Conservation (phyloP, 2,329 filamentous ascomycete species). For the Aspergillus uvarum region DNA sequence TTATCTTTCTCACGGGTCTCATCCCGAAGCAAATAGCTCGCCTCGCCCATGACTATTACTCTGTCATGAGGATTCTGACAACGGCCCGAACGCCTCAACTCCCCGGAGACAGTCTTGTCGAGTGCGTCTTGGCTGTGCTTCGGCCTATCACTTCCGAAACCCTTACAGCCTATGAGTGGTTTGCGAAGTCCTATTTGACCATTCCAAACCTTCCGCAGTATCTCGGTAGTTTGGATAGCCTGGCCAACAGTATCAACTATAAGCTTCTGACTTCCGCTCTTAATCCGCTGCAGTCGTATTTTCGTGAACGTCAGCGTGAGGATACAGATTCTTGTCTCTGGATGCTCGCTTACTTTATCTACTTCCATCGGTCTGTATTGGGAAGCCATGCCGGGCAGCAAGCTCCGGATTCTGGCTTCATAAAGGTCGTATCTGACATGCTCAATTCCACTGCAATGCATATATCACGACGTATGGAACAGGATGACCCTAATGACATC, state of each 20-base stretch:
- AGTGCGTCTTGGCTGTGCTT: constrained; percentile 43
- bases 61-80: constrained; percentile 40
- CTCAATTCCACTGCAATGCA: constrained; percentile 57
- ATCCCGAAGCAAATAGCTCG: constrained; percentile 44
- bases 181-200: constrained; percentile 48
- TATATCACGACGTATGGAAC: constrained; percentile 53
- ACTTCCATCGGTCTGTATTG: constrained; percentile 53
- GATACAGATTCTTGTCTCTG: constrained; percentile 51
- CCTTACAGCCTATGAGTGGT: constrained; percentile 46
- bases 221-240: constrained; percentile 39
- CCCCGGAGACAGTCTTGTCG: constrained; percentile 30
- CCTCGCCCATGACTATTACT: constrained; percentile 40
- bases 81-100: constrained; percentile 23
- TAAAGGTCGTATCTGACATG: constrained; percentile 56
- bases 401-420: constrained; percentile 55
- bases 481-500: constrained; percentile 32
- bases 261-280: constrained; percentile 47
- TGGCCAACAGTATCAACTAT: constrained; percentile 53
- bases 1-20: constrained; percentile 38
- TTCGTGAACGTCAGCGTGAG: constrained; percentile 27
- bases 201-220: constrained; percentile 42
- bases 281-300: constrained; percentile 30
- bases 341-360: constrained; percentile 61
- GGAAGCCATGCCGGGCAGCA: constrained; percentile 37
- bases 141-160: constrained; percentile 45